Evolutionary conservation across 1,139 yeast genomes (phyloP), one percentile per base, ranked within the genome.

Genomic region (Hemisphaericaspora xylanilytica): DNA sequence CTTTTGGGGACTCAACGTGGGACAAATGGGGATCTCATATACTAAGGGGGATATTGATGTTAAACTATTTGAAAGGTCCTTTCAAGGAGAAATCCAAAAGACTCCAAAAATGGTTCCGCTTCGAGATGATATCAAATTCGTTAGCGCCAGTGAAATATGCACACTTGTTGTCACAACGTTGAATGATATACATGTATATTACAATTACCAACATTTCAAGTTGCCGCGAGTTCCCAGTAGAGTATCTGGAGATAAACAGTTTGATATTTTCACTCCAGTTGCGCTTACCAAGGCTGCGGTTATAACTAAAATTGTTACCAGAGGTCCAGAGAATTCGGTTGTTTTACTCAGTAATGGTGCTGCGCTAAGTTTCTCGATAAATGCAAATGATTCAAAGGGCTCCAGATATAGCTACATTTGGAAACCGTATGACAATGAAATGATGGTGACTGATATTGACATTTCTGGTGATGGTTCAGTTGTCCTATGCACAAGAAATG

Each of bases 1-100:
- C 45, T 63, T 80, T 28, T 88, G 96, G 95, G 97, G 97, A 0
- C 63, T 84, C 24, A 86, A 88, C 55, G 64, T 80, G 22, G 97
- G 97, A 0, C 97, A 90, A 56, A 81, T 90, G 81, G 95, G 95
- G 1, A 69, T 78, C 33, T 43, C 59, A 7, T 35, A 55, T 3
- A 38, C 39, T 4, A 42, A 48, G 20, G 51, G 49, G 11, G 52
- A 52, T 21, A 39, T 56, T 9, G 68, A 65, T 12, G 56, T 61
- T 33, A 59, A 59, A 22, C 42, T 63, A 2, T 57, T 58, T 24
- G 63, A 61, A 33, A 52, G 56, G 2, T 43, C 55, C 4, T 53
- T 52, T 38, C 64, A 60, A 49, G 78, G 78, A 5, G 51, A 58
- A 26, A 38, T 64, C 1, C 68, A 66, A 40, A n/a, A 43, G 11